A percentile compares a stretch with the other conserved stretches of the same genome.
These are phyloP conservation scores for Abrus pulchellus DNA, from an alignment of 306 rosid species.

Conservation along the genomic window DNA sequence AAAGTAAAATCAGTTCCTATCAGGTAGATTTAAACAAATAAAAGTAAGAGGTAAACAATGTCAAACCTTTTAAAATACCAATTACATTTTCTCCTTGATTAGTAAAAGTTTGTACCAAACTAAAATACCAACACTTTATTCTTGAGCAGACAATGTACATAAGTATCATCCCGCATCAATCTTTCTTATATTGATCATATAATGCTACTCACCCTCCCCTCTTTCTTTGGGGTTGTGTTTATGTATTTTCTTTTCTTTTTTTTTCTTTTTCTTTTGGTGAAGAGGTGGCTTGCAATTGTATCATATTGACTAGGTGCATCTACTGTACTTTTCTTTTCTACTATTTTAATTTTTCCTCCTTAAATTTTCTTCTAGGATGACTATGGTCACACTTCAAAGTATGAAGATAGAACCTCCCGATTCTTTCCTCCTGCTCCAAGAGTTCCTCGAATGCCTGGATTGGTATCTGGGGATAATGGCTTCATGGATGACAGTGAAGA, in stretches of 20 bases:
- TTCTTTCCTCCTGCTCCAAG: constrained; percentile 96
- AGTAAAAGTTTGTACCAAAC: constrained; percentile 6
- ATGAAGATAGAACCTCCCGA: constrained; percentile 94
- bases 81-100: constrained; percentile 34
- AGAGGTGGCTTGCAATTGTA: constrained; percentile 1
- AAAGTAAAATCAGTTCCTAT: too few relatives aligned
- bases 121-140: background rate
- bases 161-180: background rate
- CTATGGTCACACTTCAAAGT: constrained; percentile 60
- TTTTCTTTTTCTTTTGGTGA: background rate
- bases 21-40: constrained; percentile 3
- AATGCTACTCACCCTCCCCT: background rate
- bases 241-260: background rate
- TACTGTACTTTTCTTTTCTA: constrained; percentile 27
- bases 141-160: constrained; percentile 9
- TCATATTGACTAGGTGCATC: constrained; percentile 7
- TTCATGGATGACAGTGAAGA: constrained; percentile 89
- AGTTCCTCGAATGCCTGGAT: constrained; percentile 88
- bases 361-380: constrained; percentile 67
- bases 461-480: constrained; percentile 89
- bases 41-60: background rate
- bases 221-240: background rate
- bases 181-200: constrained; percentile 20
- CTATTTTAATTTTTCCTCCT: constrained; percentile 39
- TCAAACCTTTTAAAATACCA: background rate